Base-by-base conservation (phyloP, 2,329 filamentous ascomycete genomes). In the Ophioceras dolichostomum region DNA sequence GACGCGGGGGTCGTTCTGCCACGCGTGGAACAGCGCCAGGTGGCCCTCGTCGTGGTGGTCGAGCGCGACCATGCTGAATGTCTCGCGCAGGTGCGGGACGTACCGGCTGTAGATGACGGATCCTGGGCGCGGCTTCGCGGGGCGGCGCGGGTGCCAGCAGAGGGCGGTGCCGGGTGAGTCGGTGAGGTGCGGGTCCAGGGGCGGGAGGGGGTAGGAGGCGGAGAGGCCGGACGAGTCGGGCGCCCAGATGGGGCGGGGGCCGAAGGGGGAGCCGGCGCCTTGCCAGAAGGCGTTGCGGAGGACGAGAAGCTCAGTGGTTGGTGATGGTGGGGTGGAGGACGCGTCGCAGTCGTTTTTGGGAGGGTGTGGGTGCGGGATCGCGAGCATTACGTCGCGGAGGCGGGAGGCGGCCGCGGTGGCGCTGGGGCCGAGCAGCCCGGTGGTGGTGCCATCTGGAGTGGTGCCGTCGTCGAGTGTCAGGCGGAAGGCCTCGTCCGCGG, bases 1-100 rank as follows among this genome's bases (percentile, higher is more conserved):
- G 22, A 89, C 83, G 36, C 83, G 79, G 37, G 83, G 83, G 51
- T 88, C 83, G 51, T 89, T 89, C 58, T 87, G 83, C 83, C 83
- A 89, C 39, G 67, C 67, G 57, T 87, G 77, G 64, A 89, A 88
- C 5, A 85, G 64, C 13, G 64, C 59, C 36, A 88, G 59, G 56
- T 89, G 82, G 48, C 73, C 65, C 1, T 62, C 51, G 49, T 83
- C 63, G 22, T 66, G 50, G 57, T 73, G 83, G 54, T 88, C 78
- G 2, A 89, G 67, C 10, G 74, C 76, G n/a, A 82, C 66, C 64
- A 88, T 81, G 42, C 78, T 83, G 55, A 88, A 88, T 45, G 74
- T 80, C 63, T 88, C 79, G 42, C 75, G 65, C 29, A 88, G 64
- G 49, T 87, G 76, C 7, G 82, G 81, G 42, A 88, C 79, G 63